Conservation (phyloP, 768 basidiomycete species). For the Lentinula sp. region DNA sequence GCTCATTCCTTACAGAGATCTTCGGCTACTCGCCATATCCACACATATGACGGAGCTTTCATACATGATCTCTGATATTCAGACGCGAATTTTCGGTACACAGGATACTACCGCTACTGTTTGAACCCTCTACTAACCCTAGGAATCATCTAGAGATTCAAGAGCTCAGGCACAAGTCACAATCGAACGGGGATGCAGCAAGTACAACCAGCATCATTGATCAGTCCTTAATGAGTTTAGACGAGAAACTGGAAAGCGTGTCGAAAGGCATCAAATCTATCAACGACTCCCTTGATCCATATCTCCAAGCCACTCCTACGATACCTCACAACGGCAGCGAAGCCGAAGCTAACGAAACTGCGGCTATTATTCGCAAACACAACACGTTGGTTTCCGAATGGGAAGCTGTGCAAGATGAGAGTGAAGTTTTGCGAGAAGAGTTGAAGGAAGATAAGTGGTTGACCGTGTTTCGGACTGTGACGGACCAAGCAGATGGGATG, state of each 20-base stretch:
- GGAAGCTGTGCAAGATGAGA: conserved; percentile 76
- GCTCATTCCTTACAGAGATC: conserved; percentile 44
- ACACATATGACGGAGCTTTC: conserved; percentile 85
- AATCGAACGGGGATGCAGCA: conserved; percentile 50
- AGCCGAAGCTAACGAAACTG: conserved; percentile 30
- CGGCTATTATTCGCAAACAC: conserved; percentile 66
- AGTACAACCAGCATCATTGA: conserved; percentile 70
- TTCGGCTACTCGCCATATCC: conserved; percentile 71
- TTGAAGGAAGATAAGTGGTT: conserved; percentile 97
- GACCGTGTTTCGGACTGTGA: conserved; percentile 88
- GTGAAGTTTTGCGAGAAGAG: conserved; percentile 80
- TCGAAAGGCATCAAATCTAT: conserved; percentile 67
- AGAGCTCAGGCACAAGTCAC: conserved; percentile 85
- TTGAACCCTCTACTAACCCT: neutral
- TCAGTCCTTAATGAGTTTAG: conserved; percentile 70
- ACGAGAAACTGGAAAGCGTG: conserved; percentile 73
- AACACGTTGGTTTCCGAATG: conserved; percentile 69
- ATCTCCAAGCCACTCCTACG: conserved; percentile 48
- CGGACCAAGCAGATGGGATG: conserved; percentile 96
- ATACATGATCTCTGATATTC: conserved; percentile 83
- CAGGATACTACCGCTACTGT: neutral
- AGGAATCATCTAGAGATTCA: conserved; percentile 63
- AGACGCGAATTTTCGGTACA: conserved; percentile 84
- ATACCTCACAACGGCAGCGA: conserved; percentile 25
- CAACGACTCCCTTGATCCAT: conserved; percentile 59